These are phyloP conservation scores for Warburgia ugandensis DNA, from an alignment of 164 flowering plant genomes.

Conservation along the genomic window DNA sequence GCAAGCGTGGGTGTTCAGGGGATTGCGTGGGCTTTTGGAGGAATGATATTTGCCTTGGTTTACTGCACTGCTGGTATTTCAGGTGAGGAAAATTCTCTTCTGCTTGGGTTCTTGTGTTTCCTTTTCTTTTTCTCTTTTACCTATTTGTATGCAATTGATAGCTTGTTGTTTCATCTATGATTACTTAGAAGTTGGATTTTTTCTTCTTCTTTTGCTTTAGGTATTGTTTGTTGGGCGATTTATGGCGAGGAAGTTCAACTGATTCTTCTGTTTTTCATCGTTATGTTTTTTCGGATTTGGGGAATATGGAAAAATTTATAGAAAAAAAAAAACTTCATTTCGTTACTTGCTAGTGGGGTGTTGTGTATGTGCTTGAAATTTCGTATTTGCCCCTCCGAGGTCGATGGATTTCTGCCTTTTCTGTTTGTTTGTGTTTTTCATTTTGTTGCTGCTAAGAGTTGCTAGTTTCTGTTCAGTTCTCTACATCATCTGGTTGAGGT, in stretches of 20 bases:
- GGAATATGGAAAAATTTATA: neutral
- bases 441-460: neutral
- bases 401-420: too few relatives aligned
- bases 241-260: neutral
- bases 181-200: too few relatives aligned
- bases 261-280: neutral
- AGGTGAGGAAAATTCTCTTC: conserved; percentile 21
- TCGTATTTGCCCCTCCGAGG: too few relatives aligned
- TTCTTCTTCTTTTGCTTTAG: neutral
- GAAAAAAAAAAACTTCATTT: too few relatives aligned
- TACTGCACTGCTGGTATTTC: conserved; percentile 73
- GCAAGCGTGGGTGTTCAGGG: conserved; percentile 55
- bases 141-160: neutral
- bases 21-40: conserved; percentile 69
- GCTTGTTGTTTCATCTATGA: neutral
- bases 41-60: conserved; percentile 62
- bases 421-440: neutral
- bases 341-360: too few relatives aligned
- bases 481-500: neutral
- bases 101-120: neutral
- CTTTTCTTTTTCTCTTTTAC: neutral
- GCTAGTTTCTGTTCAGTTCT: neutral
- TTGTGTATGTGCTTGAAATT: too few relatives aligned
- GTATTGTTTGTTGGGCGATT: neutral
- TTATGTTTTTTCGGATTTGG: neutral